Evolutionary conservation across 306 rosid species (phyloP), one percentile per base, ranked within the genome.

Genomic region (Citrullus colocynthis): DNA sequence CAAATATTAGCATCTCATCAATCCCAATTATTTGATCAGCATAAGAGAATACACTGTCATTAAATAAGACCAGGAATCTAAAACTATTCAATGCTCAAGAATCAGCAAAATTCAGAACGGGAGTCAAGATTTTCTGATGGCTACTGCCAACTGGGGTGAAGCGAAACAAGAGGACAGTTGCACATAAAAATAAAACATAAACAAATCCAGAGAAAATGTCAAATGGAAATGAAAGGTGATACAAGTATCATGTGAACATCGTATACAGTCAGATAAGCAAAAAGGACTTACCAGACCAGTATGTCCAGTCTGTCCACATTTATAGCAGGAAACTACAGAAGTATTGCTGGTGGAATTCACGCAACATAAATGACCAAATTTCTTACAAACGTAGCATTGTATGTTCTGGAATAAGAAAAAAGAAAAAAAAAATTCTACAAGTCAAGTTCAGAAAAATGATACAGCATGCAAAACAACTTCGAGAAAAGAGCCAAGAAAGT

Each of bases 331-430:
- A 85, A 90, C 93, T 84, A 84, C 74, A 0, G 78, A 37, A 32
- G 57, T 76, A 69, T 74, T 59, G 67, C 86, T 82, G 34, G 32
- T 81, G 78, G 85, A 72, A 63, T 74, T 80, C 76, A 81, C 85
- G 66, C 99, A 95, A 63, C 99, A 91, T 60, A 95, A 78, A 81
- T 95, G 98, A n/a, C 97, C 99, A 86, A 88, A 84, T 56, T 49
- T 81, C 87, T 91, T 87, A 87, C 99, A 90, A 57, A 87, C 79
- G 81, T 90, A 92, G 77, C 99, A 95, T 85, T 83, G 88, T 49
- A 89, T 84, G 76, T 85, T 96, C 98, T 95, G 87, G 59, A 81
- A 36, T 2, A 21, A 58, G 77, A 41, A 74, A 51, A 78, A 55
- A 81, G 16, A 77, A 41, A 76, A 51, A 78, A 55, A 80, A n/a